Conservation (phyloP, 495 filamentous ascomycete species). For the Trypethelium eluteriae region DNA sequence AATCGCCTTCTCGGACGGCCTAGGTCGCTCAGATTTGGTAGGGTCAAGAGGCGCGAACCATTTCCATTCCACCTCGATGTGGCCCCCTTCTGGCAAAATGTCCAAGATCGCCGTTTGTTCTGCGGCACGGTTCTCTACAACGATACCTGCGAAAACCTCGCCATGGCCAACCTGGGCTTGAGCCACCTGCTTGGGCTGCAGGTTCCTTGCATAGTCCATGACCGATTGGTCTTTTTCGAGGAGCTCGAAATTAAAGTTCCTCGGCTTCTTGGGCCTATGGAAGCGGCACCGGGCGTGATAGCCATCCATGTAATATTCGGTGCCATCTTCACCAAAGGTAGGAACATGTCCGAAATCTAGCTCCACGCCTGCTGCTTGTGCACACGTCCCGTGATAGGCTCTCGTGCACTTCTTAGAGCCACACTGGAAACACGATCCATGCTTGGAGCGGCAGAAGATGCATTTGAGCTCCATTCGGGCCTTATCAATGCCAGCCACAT, state of each 20-base stretch:
- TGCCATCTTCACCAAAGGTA: constrained; percentile 84
- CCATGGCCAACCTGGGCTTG: constrained; percentile 78
- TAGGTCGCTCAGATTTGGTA: constrained; percentile 55
- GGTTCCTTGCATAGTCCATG: constrained; percentile 55
- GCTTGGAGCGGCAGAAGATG: constrained; percentile 86
- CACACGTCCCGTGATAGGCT: constrained; percentile 92
- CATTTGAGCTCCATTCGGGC: constrained; percentile 86
- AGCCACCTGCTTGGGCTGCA: constrained; percentile 68
- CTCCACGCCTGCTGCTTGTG: constrained; percentile 80
- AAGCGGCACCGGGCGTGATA: constrained; percentile 92
- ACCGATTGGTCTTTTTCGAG: constrained; percentile 67
- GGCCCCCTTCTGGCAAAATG: constrained; percentile 77
- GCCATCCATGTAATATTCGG: constrained; percentile 78
- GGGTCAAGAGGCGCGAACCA: constrained; percentile 63
- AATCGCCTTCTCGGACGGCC: constrained; percentile 54
- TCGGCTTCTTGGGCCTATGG: constrained; percentile 78
- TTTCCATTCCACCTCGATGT: constrained; percentile 68
- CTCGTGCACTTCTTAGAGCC: constrained; percentile 88
- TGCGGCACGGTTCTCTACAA: constrained; percentile 75
- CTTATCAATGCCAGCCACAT: constrained; percentile 73
- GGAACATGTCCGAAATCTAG: constrained; percentile 77
- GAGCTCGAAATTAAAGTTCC: constrained; percentile 54
- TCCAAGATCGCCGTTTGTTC: constrained; percentile 72
- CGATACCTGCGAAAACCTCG: constrained; percentile 84
- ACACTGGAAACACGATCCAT: constrained; percentile 94